Conservation (phyloP, 768 basidiomycete species). For the Agrocybe chaxingu region DNA sequence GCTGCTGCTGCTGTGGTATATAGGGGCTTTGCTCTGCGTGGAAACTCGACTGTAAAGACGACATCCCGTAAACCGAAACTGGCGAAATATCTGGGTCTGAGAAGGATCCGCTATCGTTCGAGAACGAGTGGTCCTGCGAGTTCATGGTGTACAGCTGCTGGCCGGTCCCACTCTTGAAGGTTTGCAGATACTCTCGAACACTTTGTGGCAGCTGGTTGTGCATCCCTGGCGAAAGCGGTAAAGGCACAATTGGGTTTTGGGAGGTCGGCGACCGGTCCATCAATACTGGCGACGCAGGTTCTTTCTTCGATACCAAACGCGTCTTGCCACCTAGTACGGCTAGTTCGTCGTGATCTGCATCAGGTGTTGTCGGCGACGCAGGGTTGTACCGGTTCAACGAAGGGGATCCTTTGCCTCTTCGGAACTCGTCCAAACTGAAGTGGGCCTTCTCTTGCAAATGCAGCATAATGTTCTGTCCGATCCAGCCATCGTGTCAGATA, state of each 20-base stretch:
- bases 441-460: constrained; percentile 65
- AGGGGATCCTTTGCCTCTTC: constrained; percentile 51
- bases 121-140: constrained; percentile 12
- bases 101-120: constrained; percentile 15
- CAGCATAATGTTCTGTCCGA: constrained; percentile 57
- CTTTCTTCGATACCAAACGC: constrained; percentile 59
- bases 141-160: constrained; percentile 19
- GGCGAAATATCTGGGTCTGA: constrained; percentile 38
- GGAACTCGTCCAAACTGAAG: constrained; percentile 58
- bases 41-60: constrained; percentile 31
- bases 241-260: constrained; percentile 67
- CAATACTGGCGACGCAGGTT: constrained; percentile 51
- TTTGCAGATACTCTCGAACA: constrained; percentile 67
- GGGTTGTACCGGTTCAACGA: constrained; percentile 30
- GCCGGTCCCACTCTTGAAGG: constrained; percentile 40
- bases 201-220: constrained; percentile 54
- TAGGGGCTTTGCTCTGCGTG: constrained; percentile 32
- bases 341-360: constrained; percentile 60
- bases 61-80: constrained; percentile 45
- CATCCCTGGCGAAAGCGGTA: constrained; percentile 53
- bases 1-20: constrained; percentile 26
- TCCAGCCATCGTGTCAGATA: neutral
- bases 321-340: constrained; percentile 65
- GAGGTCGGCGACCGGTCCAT: constrained; percentile 69
- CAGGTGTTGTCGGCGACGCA: constrained; percentile 31